Evolutionary conservation across 768 basidiomycete genomes (phyloP), one percentile per base, ranked within the genome.

Genomic region (Epithele typhae): DNA sequence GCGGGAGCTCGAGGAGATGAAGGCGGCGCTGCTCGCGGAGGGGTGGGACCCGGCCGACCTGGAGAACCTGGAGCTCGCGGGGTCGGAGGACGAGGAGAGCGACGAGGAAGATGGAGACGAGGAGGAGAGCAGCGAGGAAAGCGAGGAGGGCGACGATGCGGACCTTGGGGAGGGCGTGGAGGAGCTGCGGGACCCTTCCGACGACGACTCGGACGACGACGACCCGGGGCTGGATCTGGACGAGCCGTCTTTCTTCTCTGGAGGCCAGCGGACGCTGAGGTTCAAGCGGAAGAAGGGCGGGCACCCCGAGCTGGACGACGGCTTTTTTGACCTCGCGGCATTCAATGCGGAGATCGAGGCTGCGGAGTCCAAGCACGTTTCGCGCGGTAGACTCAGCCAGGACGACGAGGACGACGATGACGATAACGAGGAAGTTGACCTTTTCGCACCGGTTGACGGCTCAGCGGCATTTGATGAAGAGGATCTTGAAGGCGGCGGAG

Each of bases 321-420:
- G 74, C 12, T 98, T 98, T 70, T 98, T 98, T 67, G 77, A 86
- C 51, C 75, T 99, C 38, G 79, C 80, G 23, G 74, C 80, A 17
- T 99, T 99, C 72, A 96, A 98, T 58, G 75, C 82, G 2, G 82
- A 92, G 62, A 84, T 85, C 2, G 88, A 90, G 62, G 79, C 77
- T 54, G 78, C 82, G 3, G 93, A 95, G 64, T 78, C 82, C 12
- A 75, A 66, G 48, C 72, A 68, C 14, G 73, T 77, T 9, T 81
- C 82, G 2, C 71, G 70, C 57, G 92, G 90, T 17, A 69, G 66
- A 22, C 70, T 88, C 19, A 74, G 75, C 33, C 65, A 57, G 64
- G 67, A 74, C 25, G 76, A 75, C 33, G 71, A 71, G 14, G 78
- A 73, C 12, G 72, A 74, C 25, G 79, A 78, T 2, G 80, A 75